These are phyloP conservation scores for Colletotrichum sp. DNA, from an alignment of 2,329 filamentous ascomycete genomes.

Conservation along the genomic window DNA sequence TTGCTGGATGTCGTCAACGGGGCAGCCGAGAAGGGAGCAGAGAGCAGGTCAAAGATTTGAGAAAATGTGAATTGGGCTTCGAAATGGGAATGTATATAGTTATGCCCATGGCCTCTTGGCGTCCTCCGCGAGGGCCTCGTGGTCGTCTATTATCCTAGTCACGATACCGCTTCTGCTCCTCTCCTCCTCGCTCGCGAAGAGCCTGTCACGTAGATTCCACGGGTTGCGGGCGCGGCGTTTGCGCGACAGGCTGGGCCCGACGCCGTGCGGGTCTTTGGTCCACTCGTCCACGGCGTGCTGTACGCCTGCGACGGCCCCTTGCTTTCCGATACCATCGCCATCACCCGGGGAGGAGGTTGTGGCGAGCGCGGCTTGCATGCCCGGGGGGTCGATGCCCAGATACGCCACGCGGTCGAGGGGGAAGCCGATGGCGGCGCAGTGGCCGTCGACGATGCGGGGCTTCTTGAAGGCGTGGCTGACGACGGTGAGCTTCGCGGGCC, in stretches of 20 bases:
- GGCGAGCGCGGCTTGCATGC: slow-evolving; percentile 35
- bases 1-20: slow-evolving; percentile 53
- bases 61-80: neutral
- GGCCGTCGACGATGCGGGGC: slow-evolving; percentile 64
- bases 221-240: slow-evolving; percentile 57
- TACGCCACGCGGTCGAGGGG: slow-evolving; percentile 51
- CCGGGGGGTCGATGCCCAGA: slow-evolving; percentile 69
- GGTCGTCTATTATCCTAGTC: slow-evolving; percentile 35
- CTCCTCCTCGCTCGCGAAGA: slow-evolving; percentile 45
- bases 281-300: slow-evolving; percentile 51
- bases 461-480: slow-evolving; percentile 75
- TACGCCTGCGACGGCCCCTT: slow-evolving; percentile 46
- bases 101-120: slow-evolving; percentile 44
- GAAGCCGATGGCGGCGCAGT: slow-evolving; percentile 67
- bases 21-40: slow-evolving; percentile 22
- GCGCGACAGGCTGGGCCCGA: slow-evolving; percentile 44
- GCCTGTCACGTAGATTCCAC: slow-evolving; percentile 47
- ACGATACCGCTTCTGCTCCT: slow-evolving; percentile 40
- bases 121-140: slow-evolving; percentile 45
- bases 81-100: neutral
- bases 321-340: slow-evolving; percentile 32
- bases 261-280: slow-evolving; percentile 57
- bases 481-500: slow-evolving; percentile 65
- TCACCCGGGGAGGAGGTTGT: neutral
- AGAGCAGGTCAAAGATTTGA: slow-evolving; percentile 33